Evolutionary conservation across 78 protist species (phyloP), one percentile per base, ranked within the genome.

Genomic region (Trichosphaerium sp.): DNA sequence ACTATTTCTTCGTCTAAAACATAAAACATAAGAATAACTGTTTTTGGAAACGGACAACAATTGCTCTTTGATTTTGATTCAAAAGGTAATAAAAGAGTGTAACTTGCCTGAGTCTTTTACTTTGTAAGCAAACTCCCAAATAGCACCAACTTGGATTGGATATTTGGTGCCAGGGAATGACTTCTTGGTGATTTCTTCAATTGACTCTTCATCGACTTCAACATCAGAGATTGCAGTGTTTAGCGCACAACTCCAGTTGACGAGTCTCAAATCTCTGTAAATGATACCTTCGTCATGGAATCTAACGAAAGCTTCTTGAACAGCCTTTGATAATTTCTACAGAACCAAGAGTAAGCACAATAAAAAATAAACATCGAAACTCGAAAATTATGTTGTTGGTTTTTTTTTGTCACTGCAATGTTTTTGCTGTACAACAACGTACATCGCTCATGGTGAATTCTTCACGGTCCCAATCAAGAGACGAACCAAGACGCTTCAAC

Each of bases 401-500:
- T n/a, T 10, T 6, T 21, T 10, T 10, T 61, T 39, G 31, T 6
- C 51, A 47, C 21, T 47, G 51, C 51, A 54, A 47, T 8, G 8
- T 5, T 64, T 57, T 23, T 12, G 11, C 77, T 6, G 18, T 11
- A 15, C 23, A 32, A 42, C 59, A 25, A 7, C 64, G 42, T 14
- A 10, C 39, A 29, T 69, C 88, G 80, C 94, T 99, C 92, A 94
- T 71, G 18, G 99, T 96, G 78, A 95, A 96, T 29, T 28, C 74
- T 51, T 91, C 97, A 37, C 99, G 87, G 21, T 55, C 47, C 99
- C 99, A 98, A 77, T 98, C 99, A 14, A 86, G 52, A 15, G 97
- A 90, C 18, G 95, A 43, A 44, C 98, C 99, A 56, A 93, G 37
- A 34, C 43, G 49, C 32, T 80, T 55, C 44, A 96, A 71, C 80